Percentiles rank a stretch among this genome's conserved stretches.
These are phyloP conservation scores for Candida easanensis DNA, from an alignment of 805 yeast genomes.

Conservation along the genomic window DNA sequence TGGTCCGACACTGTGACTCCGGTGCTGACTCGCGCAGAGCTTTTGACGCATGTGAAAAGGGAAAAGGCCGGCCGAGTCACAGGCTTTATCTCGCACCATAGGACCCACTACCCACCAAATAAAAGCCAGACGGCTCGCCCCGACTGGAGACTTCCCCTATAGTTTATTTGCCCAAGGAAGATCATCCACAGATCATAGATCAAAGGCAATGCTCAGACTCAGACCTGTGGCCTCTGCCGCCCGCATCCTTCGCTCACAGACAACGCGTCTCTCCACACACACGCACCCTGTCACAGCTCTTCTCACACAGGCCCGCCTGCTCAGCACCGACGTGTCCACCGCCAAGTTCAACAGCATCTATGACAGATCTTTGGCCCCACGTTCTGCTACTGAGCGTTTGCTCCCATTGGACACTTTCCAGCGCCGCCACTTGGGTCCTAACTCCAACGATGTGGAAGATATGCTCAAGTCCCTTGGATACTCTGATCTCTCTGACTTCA, in stretches of 20 bases:
- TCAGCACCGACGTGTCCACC: slow-evolving; percentile 54
- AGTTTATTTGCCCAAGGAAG: no score
- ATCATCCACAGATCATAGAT: no score
- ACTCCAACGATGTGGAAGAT: slow-evolving; percentile 52
- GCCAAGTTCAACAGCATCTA: slow-evolving; percentile 46
- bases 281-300: not conserved
- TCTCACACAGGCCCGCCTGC: slow-evolving; percentile 16
- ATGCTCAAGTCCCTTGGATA: slow-evolving; percentile 72
- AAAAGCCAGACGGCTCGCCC: no score
- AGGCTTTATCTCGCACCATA: no score
- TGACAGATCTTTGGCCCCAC: slow-evolving; percentile 33
- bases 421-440: slow-evolving; percentile 89
- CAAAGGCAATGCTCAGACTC: slow-evolving; percentile 6
- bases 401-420: slow-evolving; percentile 74
- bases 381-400: slow-evolving; percentile 16
- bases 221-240: slow-evolving; percentile 1
- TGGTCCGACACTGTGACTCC: not conserved
- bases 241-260: not conserved
- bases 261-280: not conserved
- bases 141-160: no score
- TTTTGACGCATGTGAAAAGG: not conserved
- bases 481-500: slow-evolving; percentile 65
- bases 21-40: not conserved
- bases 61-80: not conserved
- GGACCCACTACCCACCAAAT: no score